Evolutionary conservation across 1,139 yeast genomes (phyloP).

Genomic region (Hanseniaspora sp.): DNA sequence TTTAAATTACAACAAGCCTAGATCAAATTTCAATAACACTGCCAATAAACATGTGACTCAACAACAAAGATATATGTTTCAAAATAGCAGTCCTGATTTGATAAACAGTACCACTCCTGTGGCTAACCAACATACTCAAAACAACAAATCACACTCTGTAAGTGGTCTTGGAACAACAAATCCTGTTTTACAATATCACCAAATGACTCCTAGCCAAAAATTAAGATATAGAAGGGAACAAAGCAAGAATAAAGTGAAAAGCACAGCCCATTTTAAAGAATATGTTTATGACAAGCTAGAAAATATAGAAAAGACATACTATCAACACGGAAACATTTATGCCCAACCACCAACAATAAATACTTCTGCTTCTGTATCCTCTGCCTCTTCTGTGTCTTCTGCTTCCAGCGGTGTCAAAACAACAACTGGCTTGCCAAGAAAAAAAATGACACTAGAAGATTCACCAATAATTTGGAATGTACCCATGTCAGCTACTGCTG

Average conservation of each 20-base stretch:
- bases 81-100: background rate
- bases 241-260: conserved; percentile 29
- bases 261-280: conserved; percentile 31
- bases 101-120: background rate
- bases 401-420: too few species aligned
- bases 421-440: conserved; percentile 16
- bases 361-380: conserved; percentile 16
- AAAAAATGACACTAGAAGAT: background rate
- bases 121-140: background rate
- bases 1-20: background rate
- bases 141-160: background rate
- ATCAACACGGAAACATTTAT: conserved; percentile 13
- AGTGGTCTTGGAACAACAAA: background rate
- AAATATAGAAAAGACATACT: conserved; percentile 21
- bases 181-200: conserved; percentile 8
- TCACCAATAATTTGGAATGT: conserved; percentile 10
- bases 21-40: background rate
- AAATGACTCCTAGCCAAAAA: conserved; percentile 33
- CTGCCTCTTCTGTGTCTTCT: background rate
- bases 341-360: conserved; percentile 14
- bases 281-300: conserved; percentile 36
- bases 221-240: conserved; percentile 32
- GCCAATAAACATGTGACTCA: background rate
- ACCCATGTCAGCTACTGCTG: background rate
- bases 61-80: conserved; percentile 10